These are phyloP conservation scores for Pistacia atlantica DNA, from an alignment of 345 rosid genomes.

Conservation along the genomic window DNA sequence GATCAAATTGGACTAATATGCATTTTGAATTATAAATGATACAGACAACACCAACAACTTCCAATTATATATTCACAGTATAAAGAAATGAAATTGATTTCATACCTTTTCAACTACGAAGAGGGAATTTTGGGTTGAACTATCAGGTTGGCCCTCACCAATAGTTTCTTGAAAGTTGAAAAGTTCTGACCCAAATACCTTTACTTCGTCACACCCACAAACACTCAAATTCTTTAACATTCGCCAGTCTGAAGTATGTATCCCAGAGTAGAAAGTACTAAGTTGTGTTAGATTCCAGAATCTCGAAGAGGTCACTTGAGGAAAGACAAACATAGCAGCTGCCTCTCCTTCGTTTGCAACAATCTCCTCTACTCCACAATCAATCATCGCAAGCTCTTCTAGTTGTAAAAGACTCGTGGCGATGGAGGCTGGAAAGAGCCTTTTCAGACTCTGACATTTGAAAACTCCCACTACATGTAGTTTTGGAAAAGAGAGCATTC, in stretches of 20 bases:
- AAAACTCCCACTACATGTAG: background rate
- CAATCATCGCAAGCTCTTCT: background rate
- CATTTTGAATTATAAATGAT: too few species aligned
- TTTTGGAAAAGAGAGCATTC: too few species aligned
- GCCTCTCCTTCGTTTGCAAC: background rate
- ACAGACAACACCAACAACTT: too few species aligned
- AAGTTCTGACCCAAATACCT: too few species aligned
- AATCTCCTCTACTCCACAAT: slow-evolving; percentile 15
- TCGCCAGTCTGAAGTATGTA: too few species aligned
- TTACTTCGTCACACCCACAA: too few species aligned
- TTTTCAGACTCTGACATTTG: background rate
- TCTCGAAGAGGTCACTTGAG: background rate
- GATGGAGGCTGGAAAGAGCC: slow-evolving; percentile 19
- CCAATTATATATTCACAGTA: too few species aligned
- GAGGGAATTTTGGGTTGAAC: background rate
- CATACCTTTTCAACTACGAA: slow-evolving; percentile 12
- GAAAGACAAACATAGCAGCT: slow-evolving; percentile 10
- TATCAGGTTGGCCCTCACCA: too few species aligned
- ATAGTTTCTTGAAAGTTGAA: too few species aligned
- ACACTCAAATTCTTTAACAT: too few species aligned
- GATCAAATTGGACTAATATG: background rate
- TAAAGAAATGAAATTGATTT: too few species aligned
- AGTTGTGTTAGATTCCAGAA: background rate
- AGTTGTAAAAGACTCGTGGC: background rate
- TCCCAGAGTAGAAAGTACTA: slow-evolving; percentile 18